Base-by-base conservation (phyloP, 352 stramenopile genomes). In the Phytopythium litorale region DNA sequence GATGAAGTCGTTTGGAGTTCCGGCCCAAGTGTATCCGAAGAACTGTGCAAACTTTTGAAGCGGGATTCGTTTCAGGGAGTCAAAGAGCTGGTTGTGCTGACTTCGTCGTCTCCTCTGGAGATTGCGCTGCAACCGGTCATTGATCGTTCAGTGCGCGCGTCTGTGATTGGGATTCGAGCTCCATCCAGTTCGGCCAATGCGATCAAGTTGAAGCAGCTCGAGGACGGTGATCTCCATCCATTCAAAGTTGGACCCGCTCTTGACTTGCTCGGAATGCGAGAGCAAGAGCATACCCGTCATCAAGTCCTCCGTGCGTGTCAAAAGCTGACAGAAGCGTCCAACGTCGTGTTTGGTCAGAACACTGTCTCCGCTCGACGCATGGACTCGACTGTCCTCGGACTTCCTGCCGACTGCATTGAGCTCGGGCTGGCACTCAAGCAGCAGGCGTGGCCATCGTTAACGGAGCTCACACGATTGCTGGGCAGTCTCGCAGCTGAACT, bases 351-450 rank as follows among this genome's bases (percentile, higher is more conserved):
- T 65, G 49, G 38, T 9, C 16, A 38, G 9, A 38, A 57, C 55
- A 16, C 40, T 6, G 21, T 28, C 1, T 25, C 43, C 42, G 55
- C 73, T 19, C 62, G 68, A 54, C 71, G 76, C 15, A 66, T 78
- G 7, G 76, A 82, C 49, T 71, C 69, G 19, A 81, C 71, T n/a
- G 18, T 81, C 9, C 43, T 56, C 16, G 73, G 69, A 21, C n/a
- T 77, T 12, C 50, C 46, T 4, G 70, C 71, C 30, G 54, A 37
- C 50, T 42, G 70, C 3, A 40, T 82, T 21, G 71, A 81, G 6
- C 21, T 85, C 25, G 71, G 58, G 13, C 62, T 79, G n/a, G 48
- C 46, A 21, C 25, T 67, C 30, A 37, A 23, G 25, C 48, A 54
- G 25, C 13, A 37, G 0, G 13, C 13, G 23, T 23, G 3, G 48